Base-by-base conservation (phyloP, 2,329 filamentous ascomycete species). In the Boeremia exigua region DNA sequence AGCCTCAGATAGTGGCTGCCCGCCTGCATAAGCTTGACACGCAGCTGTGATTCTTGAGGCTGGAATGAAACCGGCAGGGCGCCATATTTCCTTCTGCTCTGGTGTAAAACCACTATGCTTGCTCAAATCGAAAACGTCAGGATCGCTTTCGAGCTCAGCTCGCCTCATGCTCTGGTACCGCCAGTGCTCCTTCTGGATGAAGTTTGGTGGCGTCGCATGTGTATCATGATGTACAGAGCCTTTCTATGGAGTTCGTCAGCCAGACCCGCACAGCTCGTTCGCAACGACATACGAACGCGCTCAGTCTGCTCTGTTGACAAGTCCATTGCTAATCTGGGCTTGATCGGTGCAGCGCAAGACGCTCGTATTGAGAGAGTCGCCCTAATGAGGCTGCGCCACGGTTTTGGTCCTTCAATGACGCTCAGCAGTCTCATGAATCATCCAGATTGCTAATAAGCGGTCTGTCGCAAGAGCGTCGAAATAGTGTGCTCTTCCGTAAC, bases 121-220 rank as follows among this genome's bases (percentile, higher is more conserved):
- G 19, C 63, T 65, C 3, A 82, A 72, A 17, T 80, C 68, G 17
- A 77, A 68, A 40, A 88, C 56, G 68, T 69, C 58, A 69, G 67
- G 45, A 61, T 75, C 65, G 54, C 87, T 82, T 9, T 83, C 79
- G 3, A 81, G 75, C 56, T 87, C 84, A 4, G 76, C 61, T 50
- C 59, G 67, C 51, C 86, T 81, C 37, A 86, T 81, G 56, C 84
- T 88, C 29, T 89, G 86, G 63, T 88, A 91, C 19, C 65, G 66
- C 72, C 72, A 73, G 42, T 75, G 71, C 55, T 68, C 68, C 56
- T 61, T 66, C 36, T 71, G 67, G 32, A 75, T 71, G 52, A 74
- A 74, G 12, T 68, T 58, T 25, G 72, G 72, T n/a, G 72, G 70
- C 6, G 61, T 66, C 19, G 72, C 72, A 64, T 75, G 71, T 7